Percentiles rank a stretch among this genome's conserved stretches.
These are phyloP conservation scores for Lotmaria passim DNA, from an alignment of 208 protist genomes.

Conservation along the genomic window DNA sequence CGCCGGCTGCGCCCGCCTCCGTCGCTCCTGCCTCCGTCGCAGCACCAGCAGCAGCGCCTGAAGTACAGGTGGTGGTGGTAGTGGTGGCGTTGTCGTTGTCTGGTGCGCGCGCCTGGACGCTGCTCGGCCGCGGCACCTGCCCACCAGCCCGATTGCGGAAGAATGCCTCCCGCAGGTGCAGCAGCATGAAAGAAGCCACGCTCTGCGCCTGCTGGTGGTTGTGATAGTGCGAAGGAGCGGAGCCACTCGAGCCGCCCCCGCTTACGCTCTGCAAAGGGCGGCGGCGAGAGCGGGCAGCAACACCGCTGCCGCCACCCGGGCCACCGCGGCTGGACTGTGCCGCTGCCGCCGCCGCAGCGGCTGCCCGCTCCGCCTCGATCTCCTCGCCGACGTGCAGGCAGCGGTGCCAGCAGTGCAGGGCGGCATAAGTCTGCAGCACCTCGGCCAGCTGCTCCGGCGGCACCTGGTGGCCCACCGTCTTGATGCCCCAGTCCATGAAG, in stretches of 20 bases:
- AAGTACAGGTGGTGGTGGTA: background rate
- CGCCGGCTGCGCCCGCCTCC: background rate
- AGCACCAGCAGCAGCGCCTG: background rate
- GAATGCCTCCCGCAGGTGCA: conserved; percentile 30
- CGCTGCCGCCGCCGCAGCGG: conserved; percentile 14
- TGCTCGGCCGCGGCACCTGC: conserved; percentile 13
- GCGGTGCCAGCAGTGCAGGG: conserved; percentile 63
- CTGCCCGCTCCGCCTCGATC: conserved; percentile 6
- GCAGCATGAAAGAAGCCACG: conserved; percentile 29
- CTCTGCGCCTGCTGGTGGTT: background rate
- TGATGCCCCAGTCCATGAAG: conserved; percentile 69
- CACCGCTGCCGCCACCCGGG: background rate
- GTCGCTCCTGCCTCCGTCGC: too few relatives aligned
- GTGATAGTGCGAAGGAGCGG: background rate
- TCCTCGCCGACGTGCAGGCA: conserved; percentile 45
- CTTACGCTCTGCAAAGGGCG: conserved; percentile 5
- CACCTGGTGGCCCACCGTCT: conserved; percentile 38
- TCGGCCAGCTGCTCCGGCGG: conserved; percentile 56
- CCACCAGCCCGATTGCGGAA: conserved; percentile 9
- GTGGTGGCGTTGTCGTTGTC: too few relatives aligned
- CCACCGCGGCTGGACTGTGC: conserved; percentile 20
- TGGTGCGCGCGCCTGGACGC: background rate
- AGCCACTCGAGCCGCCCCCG: background rate
- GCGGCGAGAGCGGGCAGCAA: conserved; percentile 1
- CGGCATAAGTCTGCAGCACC: conserved; percentile 52